Evolutionary conservation across 2,329 filamentous ascomycete genomes (phyloP), one percentile per base, ranked within the genome.

Genomic region (Didymella glomerata): DNA sequence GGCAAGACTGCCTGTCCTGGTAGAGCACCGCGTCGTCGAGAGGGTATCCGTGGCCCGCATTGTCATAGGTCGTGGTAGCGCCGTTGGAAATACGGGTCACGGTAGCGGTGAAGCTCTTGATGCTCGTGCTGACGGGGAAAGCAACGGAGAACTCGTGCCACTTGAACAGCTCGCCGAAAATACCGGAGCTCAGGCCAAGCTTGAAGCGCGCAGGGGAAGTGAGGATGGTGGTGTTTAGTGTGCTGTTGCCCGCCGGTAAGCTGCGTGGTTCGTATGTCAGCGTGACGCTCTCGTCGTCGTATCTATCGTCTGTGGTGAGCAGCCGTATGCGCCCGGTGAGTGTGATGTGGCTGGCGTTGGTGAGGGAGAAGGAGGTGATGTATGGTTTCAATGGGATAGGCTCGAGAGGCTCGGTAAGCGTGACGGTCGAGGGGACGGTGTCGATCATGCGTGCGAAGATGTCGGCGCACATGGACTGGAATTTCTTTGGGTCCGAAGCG

Each of bases 361-460:
- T 64, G 18, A 58, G 48, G n/a, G 55, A 34, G 30, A 58, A 63
- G 4, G 59, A 48, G 2, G 27, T 46, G n/a, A 68, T 65, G 20
- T 66, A 70, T 20, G 68, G 68, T 10, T 63, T 65, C 45, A 68
- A 44, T 0, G 63, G 60, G 5, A 55, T 58, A 10, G 68, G 65
- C 30, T 57, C 50, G 22, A 70, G 36, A 7, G 66, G 65, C 40
- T 70, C 68, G 2, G 62, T 54, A 2, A 70, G 61, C 27, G 56
- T 62, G 25, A 69, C 62, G 22, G 59, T 59, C 9, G 56, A 61
- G 2, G 69, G 69, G 7, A 71, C 69, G 4, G 65, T 63, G 44
- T 68, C 52, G 13, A 70, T 58, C 64, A 70, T 66, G 20, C 65
- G 57, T 7, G 56, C 60, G 32, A 72, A 64, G 1, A 66, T 60